Evolutionary conservation across 192 early-diverging fungal species (phyloP).

Genomic region (Coemansia sp.): DNA sequence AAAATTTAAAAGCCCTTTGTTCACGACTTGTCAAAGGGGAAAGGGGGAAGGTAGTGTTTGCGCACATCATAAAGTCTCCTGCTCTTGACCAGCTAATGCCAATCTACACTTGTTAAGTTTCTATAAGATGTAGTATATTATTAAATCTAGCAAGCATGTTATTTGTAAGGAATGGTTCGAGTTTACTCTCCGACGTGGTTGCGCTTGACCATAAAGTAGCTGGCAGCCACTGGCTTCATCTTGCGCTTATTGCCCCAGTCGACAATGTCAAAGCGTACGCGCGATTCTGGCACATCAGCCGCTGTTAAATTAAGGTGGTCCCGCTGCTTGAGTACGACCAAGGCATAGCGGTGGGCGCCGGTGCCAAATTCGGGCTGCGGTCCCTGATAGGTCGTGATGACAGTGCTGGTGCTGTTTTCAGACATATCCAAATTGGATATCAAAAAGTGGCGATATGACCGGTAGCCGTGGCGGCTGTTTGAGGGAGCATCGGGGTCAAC

Average conservation of each 20-base stretch:
- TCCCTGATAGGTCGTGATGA: constrained; percentile 21
- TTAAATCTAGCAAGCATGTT: neutral
- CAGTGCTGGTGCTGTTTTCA: constrained; percentile 8
- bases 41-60: too few species aligned
- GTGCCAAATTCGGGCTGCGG: constrained; percentile 22
- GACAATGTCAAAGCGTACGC: constrained; percentile 32
- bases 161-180: neutral
- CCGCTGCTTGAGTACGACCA: constrained; percentile 32
- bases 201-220: constrained; percentile 35
- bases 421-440: constrained; percentile 25
- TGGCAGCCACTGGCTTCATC: constrained; percentile 40
- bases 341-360: constrained; percentile 29
- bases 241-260: constrained; percentile 26
- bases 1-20: too few species aligned
- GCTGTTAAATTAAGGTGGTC: constrained; percentile 9
- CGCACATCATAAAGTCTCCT: too few species aligned
- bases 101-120: too few species aligned
- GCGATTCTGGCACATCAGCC: constrained; percentile 21
- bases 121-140: neutral
- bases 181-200: constrained; percentile 11
- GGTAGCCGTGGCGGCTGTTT: constrained; percentile 28
- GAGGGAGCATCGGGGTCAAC: constrained; percentile 38
- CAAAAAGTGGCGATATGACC: constrained; percentile 37
- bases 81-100: too few species aligned
- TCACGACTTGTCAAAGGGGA: too few species aligned